Percentiles rank a stretch among this genome's conserved stretches.
These are phyloP conservation scores for Fusarium denticulatum DNA, from an alignment of 2,329 filamentous ascomycete species.

Conservation along the genomic window DNA sequence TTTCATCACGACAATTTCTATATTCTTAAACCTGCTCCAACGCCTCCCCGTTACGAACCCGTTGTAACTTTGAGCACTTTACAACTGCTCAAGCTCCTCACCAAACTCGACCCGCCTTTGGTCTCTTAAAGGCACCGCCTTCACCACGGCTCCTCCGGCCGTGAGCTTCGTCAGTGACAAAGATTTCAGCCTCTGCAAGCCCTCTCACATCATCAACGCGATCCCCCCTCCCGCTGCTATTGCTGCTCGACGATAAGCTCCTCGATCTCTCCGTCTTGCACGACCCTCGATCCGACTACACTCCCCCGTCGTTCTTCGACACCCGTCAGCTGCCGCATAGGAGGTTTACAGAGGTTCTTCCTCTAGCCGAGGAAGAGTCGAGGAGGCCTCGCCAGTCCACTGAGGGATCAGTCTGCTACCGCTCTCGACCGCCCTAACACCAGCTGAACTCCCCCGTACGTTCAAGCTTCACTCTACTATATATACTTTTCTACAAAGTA, in stretches of 20 bases:
- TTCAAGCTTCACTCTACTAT: slow-evolving; percentile 23
- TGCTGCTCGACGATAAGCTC: slow-evolving; percentile 60
- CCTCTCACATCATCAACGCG: slow-evolving; percentile 73
- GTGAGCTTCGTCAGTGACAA: slow-evolving; percentile 71
- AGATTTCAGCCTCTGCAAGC: slow-evolving; percentile 74
- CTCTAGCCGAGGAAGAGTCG: slow-evolving; percentile 99
- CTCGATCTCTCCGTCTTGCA: slow-evolving; percentile 63
- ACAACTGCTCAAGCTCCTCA: slow-evolving; percentile 9
- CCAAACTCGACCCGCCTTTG: slow-evolving; percentile 64
- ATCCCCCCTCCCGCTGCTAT: slow-evolving; percentile 66
- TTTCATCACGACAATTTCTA: background rate
- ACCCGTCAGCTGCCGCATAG: slow-evolving; percentile 99
- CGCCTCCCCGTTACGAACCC: background rate
- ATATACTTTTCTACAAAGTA: slow-evolving; percentile 13
- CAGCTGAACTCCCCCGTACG: slow-evolving; percentile 44
- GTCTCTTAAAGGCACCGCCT: slow-evolving; percentile 71
- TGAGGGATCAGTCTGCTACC: slow-evolving; percentile 91
- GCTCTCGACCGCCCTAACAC: slow-evolving; percentile 96
- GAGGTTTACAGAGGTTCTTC: slow-evolving; percentile 98
- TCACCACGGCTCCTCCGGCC: slow-evolving; percentile 72
- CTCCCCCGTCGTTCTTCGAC: slow-evolving; percentile 66
- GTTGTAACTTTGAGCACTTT: slow-evolving; percentile 11
- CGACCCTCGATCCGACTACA: slow-evolving; percentile 57
- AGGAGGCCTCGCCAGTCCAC: slow-evolving; percentile 95
- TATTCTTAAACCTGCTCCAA: background rate